phyloP scores from a whole-genome alignment of 2,329 filamentous ascomycete genomes.

The Alternaria panax region DNA sequence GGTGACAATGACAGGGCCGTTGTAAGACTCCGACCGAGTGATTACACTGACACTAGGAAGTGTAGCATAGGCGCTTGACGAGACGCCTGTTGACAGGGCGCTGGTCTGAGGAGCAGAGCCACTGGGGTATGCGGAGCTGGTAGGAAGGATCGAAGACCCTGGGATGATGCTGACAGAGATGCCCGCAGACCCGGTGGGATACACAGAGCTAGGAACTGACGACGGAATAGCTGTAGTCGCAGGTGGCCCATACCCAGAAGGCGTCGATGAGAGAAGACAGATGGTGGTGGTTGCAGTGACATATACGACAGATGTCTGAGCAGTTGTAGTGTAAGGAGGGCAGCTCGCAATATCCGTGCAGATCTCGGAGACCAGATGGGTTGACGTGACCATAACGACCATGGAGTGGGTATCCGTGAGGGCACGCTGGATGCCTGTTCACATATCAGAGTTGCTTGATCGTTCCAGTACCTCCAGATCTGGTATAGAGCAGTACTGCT shows the following conservation, averaged over 20 bases:
- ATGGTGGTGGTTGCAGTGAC: constrained; percentile 53
- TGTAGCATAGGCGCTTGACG: constrained; percentile 7
- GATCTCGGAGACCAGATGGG: constrained; percentile 52
- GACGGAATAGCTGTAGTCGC: constrained; percentile 9
- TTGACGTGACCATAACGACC: constrained; percentile 50
- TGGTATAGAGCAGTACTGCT: neutral
- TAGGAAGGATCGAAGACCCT: constrained; percentile 2
- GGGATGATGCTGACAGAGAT: constrained; percentile 18
- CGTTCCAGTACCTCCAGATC: neutral
- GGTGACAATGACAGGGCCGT: constrained; percentile 4
- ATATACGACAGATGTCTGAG: constrained; percentile 49
- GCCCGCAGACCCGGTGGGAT: constrained; percentile 7
- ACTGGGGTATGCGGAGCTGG: constrained; percentile 7
- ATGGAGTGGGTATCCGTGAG: constrained; percentile 42
- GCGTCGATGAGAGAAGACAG: constrained; percentile 43
- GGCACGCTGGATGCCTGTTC: constrained; percentile 21
- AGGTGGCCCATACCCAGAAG: constrained; percentile 21
- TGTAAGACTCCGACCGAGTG: neutral
- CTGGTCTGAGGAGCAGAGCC: constrained; percentile 17
- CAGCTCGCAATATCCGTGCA: constrained; percentile 46
- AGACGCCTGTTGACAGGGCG: constrained; percentile 1
- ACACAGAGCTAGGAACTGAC: constrained; percentile 10
- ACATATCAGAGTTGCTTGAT: constrained; percentile 13
- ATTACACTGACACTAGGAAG: neutral
- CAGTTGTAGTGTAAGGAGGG: constrained; percentile 44